These are phyloP conservation scores for Erythrophleum ivorense DNA, from an alignment of 331 rosid genomes.

Conservation along the genomic window DNA sequence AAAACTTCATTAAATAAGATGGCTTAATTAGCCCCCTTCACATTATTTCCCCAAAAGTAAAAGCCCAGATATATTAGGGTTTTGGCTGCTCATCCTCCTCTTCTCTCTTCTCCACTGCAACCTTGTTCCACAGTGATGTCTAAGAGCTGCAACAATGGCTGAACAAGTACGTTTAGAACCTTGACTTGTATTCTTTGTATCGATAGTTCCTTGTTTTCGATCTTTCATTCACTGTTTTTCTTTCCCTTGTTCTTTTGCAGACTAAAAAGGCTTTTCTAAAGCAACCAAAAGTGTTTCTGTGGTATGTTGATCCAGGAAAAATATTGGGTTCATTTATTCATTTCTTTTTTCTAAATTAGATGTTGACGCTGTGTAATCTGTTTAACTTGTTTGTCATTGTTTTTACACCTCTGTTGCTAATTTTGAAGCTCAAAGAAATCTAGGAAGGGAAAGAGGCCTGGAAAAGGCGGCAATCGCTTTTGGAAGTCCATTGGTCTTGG, in stretches of 20 bases:
- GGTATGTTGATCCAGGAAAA: too few relatives aligned
- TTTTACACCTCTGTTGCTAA: neutral
- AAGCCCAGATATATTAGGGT: too few relatives aligned
- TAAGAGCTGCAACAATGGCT: slow-evolving; percentile 41
- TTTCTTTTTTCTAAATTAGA: too few relatives aligned
- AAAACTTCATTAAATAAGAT: too few relatives aligned
- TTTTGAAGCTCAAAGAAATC: slow-evolving; percentile 45
- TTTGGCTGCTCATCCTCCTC: too few relatives aligned
- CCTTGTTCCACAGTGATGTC: too few relatives aligned
- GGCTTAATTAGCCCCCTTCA: too few relatives aligned
- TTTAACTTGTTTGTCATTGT: too few relatives aligned
- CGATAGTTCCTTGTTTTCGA: neutral
- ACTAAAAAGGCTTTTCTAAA: slow-evolving; percentile 52
- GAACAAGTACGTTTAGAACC: slow-evolving; percentile 37
- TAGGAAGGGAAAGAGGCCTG: slow-evolving; percentile 56
- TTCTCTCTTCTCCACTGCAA: neutral
- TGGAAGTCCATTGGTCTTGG: slow-evolving; percentile 54
- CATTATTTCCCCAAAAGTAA: too few relatives aligned
- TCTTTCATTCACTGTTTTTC: neutral
- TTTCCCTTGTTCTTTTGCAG: slow-evolving; percentile 25
- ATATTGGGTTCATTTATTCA: too few relatives aligned
- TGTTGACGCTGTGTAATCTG: too few relatives aligned
- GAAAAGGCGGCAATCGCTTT: slow-evolving; percentile 55
- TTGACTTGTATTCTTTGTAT: neutral
- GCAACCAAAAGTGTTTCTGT: slow-evolving; percentile 49